A percentile compares a stretch with the other conserved stretches of the same genome.
phyloP scores from a whole-genome alignment of 495 filamentous ascomycete genomes.

The Neurospora discreta region DNA sequence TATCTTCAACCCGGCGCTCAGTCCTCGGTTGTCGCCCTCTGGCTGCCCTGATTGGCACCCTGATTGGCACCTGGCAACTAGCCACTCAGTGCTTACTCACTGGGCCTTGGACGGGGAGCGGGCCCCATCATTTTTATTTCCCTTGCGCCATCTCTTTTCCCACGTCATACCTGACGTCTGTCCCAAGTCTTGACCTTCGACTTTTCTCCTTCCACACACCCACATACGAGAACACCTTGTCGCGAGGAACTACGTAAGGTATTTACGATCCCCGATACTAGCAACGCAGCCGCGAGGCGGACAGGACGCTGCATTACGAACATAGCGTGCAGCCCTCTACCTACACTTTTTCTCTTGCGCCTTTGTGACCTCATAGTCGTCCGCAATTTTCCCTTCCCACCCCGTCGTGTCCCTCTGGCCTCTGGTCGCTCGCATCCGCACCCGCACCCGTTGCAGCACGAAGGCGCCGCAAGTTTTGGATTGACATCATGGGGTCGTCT shows the following conservation, averaged over 20 bases:
- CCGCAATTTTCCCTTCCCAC: slow-evolving; percentile 6
- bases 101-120: not conserved
- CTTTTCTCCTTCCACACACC: slow-evolving; percentile 13
- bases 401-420: not conserved
- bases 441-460: slow-evolving; percentile 9
- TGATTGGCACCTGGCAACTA: not conserved
- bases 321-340: slow-evolving; percentile 11
- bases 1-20: not conserved
- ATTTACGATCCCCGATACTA: slow-evolving; percentile 9
- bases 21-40: not conserved
- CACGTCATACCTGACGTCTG: slow-evolving; percentile 34
- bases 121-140: slow-evolving; percentile 23
- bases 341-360: slow-evolving; percentile 15
- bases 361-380: slow-evolving; percentile 24
- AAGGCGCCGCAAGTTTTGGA: slow-evolving; percentile 22
- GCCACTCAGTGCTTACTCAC: not conserved
- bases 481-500: slow-evolving; percentile 32
- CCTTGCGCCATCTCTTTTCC: slow-evolving; percentile 26
- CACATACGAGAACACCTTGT: slow-evolving; percentile 8
- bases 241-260: slow-evolving; percentile 17
- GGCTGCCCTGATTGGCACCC: not conserved
- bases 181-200: slow-evolving; percentile 17
- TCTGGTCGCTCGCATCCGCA: not conserved
- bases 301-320: slow-evolving; percentile 14
- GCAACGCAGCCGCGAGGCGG: slow-evolving; percentile 6